phyloP scores from a whole-genome alignment of 352 stramenopile genomes.

The Pythium rhizo-oryzae region DNA sequence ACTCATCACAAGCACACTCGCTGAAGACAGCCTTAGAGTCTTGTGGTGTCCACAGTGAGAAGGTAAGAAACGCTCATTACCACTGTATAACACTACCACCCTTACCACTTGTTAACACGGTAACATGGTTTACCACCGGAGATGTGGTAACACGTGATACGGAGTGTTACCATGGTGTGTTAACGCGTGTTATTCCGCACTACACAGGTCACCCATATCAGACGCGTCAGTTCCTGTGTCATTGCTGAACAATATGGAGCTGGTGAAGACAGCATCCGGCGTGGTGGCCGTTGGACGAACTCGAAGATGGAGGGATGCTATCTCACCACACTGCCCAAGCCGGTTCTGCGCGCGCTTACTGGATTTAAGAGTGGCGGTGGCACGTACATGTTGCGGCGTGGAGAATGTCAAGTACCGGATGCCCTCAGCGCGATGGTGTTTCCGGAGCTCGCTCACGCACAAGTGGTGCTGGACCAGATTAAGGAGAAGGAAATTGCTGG shows the following conservation, averaged over 20 bases:
- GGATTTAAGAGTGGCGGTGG: neutral
- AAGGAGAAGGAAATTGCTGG: neutral
- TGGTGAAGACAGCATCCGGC: slow-evolving; percentile 1
- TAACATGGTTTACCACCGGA: no score
- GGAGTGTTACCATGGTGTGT: neutral
- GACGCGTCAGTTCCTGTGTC: slow-evolving; percentile 12
- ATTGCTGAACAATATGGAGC: slow-evolving; percentile 13
- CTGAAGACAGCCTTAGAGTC: slow-evolving; percentile 5
- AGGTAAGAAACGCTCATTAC: neutral
- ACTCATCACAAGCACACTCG: neutral
- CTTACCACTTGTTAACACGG: neutral
- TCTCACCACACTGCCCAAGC: slow-evolving; percentile 4
- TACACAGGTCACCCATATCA: slow-evolving; percentile 14
- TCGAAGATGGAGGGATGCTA: slow-evolving; percentile 19
- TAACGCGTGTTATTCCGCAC: neutral
- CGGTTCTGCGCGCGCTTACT: neutral
- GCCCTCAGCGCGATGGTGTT: neutral
- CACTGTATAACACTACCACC: neutral
- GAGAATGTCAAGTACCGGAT: neutral
- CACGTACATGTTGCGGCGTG: neutral
- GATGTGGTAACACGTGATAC: slow-evolving; percentile 1
- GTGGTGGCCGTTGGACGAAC: slow-evolving; percentile 13
- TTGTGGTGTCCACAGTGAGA: slow-evolving; percentile 1
- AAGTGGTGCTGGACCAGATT: neutral
- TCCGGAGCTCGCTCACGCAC: neutral